Evolutionary conservation across 208 protist species (phyloP).

Genomic region (Strigomonas galati): DNA sequence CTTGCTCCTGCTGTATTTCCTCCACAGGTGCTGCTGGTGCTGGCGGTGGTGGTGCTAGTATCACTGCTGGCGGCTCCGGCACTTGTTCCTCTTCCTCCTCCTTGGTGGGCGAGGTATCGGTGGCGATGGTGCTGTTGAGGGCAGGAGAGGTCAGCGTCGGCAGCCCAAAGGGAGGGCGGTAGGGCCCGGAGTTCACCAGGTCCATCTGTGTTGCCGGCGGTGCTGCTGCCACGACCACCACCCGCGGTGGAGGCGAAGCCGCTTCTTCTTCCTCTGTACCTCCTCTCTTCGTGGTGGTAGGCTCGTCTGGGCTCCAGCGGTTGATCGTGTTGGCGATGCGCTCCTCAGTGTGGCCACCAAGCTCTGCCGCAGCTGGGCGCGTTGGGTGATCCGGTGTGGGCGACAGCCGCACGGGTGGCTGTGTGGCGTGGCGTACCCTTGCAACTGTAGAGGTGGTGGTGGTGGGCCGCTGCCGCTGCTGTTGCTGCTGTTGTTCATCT

Average conservation of each 20-base stretch:
- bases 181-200: background rate
- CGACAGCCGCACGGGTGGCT: background rate
- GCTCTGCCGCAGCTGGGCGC: too few relatives aligned
- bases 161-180: background rate
- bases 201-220: background rate
- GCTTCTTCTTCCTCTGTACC: background rate
- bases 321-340: too few relatives aligned
- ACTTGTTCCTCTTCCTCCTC: background rate
- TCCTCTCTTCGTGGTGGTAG: background rate
- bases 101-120: background rate
- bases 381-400: background rate
- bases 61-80: background rate
- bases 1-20: too few relatives aligned
- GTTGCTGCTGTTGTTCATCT: background rate
- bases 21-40: background rate
- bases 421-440: too few relatives aligned
- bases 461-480: too few relatives aligned
- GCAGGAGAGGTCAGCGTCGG: conserved; percentile 1
- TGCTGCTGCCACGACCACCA: background rate
- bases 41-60: background rate
- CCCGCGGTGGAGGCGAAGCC: conserved; percentile 4
- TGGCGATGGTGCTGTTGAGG: conserved; percentile 7
- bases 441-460: too few relatives aligned
- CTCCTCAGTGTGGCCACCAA: too few relatives aligned
- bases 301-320: too few relatives aligned